Percentiles rank a stretch among this genome's conserved stretches.
These are phyloP conservation scores for Elsinoe australis DNA, from an alignment of 2,329 filamentous ascomycete species.

Conservation along the genomic window DNA sequence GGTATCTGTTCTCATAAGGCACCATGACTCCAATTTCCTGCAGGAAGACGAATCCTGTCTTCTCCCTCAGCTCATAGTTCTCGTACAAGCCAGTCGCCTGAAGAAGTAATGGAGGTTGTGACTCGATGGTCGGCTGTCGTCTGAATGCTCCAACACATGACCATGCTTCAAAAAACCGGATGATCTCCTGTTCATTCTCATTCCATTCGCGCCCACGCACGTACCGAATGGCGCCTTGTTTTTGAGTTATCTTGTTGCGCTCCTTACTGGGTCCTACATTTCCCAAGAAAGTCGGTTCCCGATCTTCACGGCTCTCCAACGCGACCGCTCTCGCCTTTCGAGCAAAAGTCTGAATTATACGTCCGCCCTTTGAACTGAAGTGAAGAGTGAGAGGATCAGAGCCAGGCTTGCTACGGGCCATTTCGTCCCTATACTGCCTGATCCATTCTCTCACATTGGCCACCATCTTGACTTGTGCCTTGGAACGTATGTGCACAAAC, in stretches of 20 bases:
- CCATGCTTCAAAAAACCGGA: conserved; percentile 65
- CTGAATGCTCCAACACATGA: conserved; percentile 50
- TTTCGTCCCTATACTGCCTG: conserved; percentile 46
- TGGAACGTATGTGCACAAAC: conserved; percentile 57
- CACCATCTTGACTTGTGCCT: conserved; percentile 48
- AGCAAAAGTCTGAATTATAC: conserved; percentile 34
- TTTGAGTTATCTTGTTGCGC: conserved; percentile 23
- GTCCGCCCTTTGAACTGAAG: conserved; percentile 17
- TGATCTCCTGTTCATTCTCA: conserved; percentile 46
- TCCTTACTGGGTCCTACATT: conserved; percentile 35
- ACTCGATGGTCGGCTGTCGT: conserved; percentile 46
- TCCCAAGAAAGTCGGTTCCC: conserved; percentile 30
- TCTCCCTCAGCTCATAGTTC: conserved; percentile 41
- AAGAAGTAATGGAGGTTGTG: conserved; percentile 58
- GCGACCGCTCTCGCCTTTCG: conserved; percentile 36
- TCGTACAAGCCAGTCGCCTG: conserved; percentile 56
- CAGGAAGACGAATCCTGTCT: conserved; percentile 56
- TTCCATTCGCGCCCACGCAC: conserved; percentile 38
- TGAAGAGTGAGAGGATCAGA: neutral
- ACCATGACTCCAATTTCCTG: conserved; percentile 66
- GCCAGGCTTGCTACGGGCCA: conserved; percentile 27
- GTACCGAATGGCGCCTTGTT: conserved; percentile 23
- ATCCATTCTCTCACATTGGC: conserved; percentile 46
- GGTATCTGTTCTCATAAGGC: conserved; percentile 61
- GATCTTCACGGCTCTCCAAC: conserved; percentile 32